phyloP scores from a whole-genome alignment of 176 grass and related monocot genomes.

The Rhipidocladum racemiflorum region DNA sequence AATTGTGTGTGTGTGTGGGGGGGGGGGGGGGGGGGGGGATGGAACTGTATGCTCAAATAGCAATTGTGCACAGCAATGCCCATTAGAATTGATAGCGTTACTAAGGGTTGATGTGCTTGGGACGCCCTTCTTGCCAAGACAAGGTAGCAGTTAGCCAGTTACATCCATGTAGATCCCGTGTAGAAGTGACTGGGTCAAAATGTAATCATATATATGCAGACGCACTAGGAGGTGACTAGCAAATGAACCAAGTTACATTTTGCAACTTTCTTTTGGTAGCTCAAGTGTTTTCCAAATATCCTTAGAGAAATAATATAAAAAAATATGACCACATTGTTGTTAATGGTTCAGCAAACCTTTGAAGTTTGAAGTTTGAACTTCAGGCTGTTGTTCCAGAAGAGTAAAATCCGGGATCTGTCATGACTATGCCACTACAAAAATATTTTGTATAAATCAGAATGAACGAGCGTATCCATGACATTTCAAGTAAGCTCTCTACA shows the following conservation, averaged over 20 bases:
- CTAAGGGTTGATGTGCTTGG: neutral
- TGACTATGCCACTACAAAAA: neutral
- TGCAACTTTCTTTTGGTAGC: neutral
- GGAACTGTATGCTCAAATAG: neutral
- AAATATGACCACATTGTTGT: neutral
- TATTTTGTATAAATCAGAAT: neutral
- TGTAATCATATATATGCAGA: neutral
- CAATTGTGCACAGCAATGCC: neutral
- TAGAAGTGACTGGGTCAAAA: neutral
- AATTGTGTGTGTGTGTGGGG: no score
- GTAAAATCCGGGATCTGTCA: neutral
- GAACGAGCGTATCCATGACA: neutral
- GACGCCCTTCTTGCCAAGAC: neutral
- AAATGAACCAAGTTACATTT: constrained; percentile 10
- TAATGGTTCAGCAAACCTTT: constrained; percentile 11
- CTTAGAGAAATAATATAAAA: constrained; percentile 8
- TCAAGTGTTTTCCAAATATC: constrained; percentile 20
- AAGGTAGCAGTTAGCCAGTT: constrained; percentile 7
- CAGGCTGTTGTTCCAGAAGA: neutral
- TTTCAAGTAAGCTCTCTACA: neutral
- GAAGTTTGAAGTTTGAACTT: constrained; percentile 1
- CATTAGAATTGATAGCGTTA: neutral
- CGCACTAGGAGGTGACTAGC: neutral
- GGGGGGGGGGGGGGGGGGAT: no score
- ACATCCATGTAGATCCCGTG: constrained; percentile 2